These are phyloP conservation scores for Colletotrichum spinosum DNA, from an alignment of 2,329 filamentous ascomycete species.

Conservation along the genomic window DNA sequence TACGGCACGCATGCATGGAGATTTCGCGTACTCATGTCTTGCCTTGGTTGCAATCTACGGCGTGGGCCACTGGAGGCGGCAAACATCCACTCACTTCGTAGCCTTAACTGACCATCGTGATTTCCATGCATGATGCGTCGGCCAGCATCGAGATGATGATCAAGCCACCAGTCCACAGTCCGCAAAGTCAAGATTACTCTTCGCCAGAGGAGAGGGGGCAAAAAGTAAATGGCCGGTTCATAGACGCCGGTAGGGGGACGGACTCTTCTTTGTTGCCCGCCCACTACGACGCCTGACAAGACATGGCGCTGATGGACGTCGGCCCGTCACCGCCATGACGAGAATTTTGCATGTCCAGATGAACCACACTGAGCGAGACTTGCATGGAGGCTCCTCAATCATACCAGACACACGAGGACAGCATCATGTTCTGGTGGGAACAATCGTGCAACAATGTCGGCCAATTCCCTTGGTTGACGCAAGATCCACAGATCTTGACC, in stretches of 20 bases:
- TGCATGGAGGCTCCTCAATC: constrained; percentile 14
- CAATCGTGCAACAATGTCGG: constrained; percentile 15
- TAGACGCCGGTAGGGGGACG: constrained; percentile 13
- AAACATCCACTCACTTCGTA: constrained; percentile 17
- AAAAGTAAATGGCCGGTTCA: constrained; percentile 22
- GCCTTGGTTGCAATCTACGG: constrained; percentile 23
- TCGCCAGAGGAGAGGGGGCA: neutral
- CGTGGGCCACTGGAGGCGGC: constrained; percentile 15
- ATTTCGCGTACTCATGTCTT: constrained; percentile 22
- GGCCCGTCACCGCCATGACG: constrained; percentile 25
- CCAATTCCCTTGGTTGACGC: constrained; percentile 27
- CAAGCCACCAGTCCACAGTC: constrained; percentile 14
- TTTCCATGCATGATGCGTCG: neutral
- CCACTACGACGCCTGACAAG: constrained; percentile 29
- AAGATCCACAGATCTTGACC: constrained; percentile 33
- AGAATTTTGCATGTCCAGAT: constrained; percentile 4
- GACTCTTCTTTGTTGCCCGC: constrained; percentile 27
- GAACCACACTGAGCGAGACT: constrained; percentile 1
- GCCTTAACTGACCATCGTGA: constrained; percentile 7
- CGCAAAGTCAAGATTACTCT: no score
- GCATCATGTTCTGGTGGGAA: constrained; percentile 18
- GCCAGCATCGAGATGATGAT: constrained; percentile 5
- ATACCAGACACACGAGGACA: constrained; percentile 18
- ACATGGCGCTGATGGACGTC: constrained; percentile 32
- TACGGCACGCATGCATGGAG: constrained; percentile 16